Evolutionary conservation across 768 basidiomycete species (phyloP).

Genomic region (Leccinum sublutescens): DNA sequence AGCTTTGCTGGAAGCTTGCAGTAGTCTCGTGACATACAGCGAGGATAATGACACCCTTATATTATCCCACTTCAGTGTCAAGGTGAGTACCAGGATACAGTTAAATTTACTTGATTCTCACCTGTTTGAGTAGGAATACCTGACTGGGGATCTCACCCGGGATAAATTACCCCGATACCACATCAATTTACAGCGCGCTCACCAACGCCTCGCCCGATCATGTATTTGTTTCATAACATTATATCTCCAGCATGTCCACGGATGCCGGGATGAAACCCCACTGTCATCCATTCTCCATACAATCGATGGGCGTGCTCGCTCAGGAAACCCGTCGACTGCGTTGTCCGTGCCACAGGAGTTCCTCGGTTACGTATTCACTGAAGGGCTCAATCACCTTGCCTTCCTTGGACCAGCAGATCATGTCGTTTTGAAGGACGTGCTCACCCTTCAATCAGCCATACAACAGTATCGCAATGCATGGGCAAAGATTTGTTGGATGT

Average conservation of each 20-base stretch:
- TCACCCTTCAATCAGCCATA: background rate
- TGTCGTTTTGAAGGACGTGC: constrained; percentile 3
- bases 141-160: constrained; percentile 2
- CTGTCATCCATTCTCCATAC: background rate
- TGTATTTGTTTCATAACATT: constrained; percentile 7
- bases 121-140: constrained; percentile 11
- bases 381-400: constrained; percentile 8
- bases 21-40: constrained; percentile 17
- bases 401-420: background rate
- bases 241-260: background rate
- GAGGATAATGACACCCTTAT: constrained; percentile 8
- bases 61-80: constrained; percentile 26
- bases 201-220: constrained; percentile 4
- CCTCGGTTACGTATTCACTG: constrained; percentile 3
- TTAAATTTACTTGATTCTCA: background rate
- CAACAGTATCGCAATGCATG: background rate
- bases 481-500: background rate
- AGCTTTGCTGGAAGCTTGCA: constrained; percentile 13
- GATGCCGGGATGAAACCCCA: background rate
- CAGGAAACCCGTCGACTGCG: background rate
- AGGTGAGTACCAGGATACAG: constrained; percentile 3
- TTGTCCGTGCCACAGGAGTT: background rate
- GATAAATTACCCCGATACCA: constrained; percentile 3
- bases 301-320: background rate
- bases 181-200: constrained; percentile 1